Conservation (phyloP, 2,329 filamentous ascomycete genomes). For the Aspergillus sp. region DNA sequence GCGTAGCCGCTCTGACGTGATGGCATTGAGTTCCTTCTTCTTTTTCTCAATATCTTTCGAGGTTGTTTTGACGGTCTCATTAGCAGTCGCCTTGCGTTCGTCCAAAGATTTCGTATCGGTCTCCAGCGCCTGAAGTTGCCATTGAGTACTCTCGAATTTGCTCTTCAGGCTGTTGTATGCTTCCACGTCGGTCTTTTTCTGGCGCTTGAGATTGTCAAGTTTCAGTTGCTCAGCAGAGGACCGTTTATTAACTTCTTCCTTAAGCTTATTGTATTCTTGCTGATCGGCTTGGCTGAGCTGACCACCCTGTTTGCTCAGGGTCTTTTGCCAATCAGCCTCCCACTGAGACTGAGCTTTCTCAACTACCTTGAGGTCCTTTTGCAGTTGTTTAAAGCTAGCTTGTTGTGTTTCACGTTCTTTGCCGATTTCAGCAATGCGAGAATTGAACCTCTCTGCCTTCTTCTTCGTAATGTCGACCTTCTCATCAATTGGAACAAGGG, state of each 20-base stretch:
- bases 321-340: slow-evolving; percentile 82
- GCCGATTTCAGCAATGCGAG: slow-evolving; percentile 67
- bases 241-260: slow-evolving; percentile 79
- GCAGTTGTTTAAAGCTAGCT: slow-evolving; percentile 67
- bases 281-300: slow-evolving; percentile 83
- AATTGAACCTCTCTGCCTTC: slow-evolving; percentile 67
- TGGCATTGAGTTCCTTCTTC: slow-evolving; percentile 84
- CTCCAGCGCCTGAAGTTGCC: slow-evolving; percentile 71
- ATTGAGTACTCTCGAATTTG: slow-evolving; percentile 77
- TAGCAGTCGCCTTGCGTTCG: slow-evolving; percentile 65
- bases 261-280: slow-evolving; percentile 83
- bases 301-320: slow-evolving; percentile 81
- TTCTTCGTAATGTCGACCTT: slow-evolving; percentile 79
- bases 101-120: slow-evolving; percentile 68
- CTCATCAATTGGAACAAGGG: slow-evolving; percentile 84
- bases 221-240: slow-evolving; percentile 79
- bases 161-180: slow-evolving; percentile 86
- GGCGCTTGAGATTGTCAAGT: slow-evolving; percentile 81
- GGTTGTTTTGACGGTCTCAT: slow-evolving; percentile 65
- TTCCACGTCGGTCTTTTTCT: slow-evolving; percentile 87
- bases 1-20: slow-evolving; percentile 79
- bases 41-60: slow-evolving; percentile 77
- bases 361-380: slow-evolving; percentile 79
- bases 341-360: slow-evolving; percentile 87
- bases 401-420: slow-evolving; percentile 76